Evolutionary conservation across 2,329 filamentous ascomycete species (phyloP).

Genomic region (Aspergillus pseudoglaucus): DNA sequence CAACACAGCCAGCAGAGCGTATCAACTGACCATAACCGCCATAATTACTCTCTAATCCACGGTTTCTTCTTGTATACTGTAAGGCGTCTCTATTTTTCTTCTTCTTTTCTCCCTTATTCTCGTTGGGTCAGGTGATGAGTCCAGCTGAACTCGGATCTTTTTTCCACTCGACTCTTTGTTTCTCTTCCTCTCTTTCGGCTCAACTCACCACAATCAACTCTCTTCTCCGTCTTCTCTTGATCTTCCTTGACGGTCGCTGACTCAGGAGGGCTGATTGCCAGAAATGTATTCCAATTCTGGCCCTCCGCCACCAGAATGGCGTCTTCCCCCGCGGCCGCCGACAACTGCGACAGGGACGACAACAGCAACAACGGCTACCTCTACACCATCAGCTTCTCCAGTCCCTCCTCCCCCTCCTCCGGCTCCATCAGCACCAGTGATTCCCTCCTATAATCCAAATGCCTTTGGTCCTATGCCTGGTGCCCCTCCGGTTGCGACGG

Average conservation of each 20-base stretch:
- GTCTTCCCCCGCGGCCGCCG: slow-evolving; percentile 13
- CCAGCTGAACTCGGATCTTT: neutral
- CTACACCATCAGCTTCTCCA: slow-evolving; percentile 2
- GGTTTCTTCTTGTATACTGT: too few species aligned
- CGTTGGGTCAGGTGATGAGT: neutral
- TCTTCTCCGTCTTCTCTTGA: neutral
- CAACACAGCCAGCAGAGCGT: too few species aligned
- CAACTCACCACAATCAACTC: neutral
- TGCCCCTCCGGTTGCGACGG: slow-evolving; percentile 9
- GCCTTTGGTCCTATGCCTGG: slow-evolving; percentile 30
- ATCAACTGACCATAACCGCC: neutral
- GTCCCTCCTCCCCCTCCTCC: slow-evolving; percentile 18
- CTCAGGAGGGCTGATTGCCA: slow-evolving; percentile 1
- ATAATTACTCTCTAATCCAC: neutral
- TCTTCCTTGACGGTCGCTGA: neutral
- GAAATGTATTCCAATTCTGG: slow-evolving; percentile 28
- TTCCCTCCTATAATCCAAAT: slow-evolving; percentile 26
- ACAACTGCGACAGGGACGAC: slow-evolving; percentile 11
- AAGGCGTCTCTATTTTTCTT: neutral
- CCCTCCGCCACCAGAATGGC: slow-evolving; percentile 35
- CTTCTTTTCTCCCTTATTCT: neutral
- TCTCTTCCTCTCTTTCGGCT: slow-evolving; percentile 1
- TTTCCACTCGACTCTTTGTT: neutral
- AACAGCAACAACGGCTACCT: slow-evolving; percentile 11
- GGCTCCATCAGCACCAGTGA: slow-evolving; percentile 12